phyloP scores from a whole-genome alignment of 306 rosid species.

The Sphenostylis stenocarpa region DNA sequence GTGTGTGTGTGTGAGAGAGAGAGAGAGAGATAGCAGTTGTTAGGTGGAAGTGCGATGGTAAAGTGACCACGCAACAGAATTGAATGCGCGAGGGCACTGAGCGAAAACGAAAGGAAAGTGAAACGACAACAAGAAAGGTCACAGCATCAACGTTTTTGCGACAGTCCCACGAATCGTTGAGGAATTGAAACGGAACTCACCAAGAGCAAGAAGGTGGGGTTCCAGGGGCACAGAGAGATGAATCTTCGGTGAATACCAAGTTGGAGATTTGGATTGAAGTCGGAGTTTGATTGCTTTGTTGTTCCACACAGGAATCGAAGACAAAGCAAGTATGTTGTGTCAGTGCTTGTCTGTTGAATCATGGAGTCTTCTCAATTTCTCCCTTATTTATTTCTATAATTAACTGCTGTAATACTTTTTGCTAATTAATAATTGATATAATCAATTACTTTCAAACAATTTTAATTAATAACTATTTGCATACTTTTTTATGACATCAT shows the following conservation, averaged over 20 bases:
- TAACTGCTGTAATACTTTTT: not conserved
- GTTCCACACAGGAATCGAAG: not conserved
- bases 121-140: conserved; percentile 39
- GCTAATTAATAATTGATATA: too few relatives aligned
- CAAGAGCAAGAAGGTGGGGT: not conserved
- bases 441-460: too few relatives aligned
- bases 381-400: not conserved
- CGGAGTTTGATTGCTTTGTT: not conserved
- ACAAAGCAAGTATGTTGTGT: not conserved
- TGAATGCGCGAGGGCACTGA: conserved; percentile 30
- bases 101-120: conserved; percentile 41
- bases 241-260: not conserved
- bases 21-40: conserved; percentile 42
- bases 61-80: conserved; percentile 62
- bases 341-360: not conserved
- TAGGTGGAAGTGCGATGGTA: conserved; percentile 51
- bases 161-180: conserved; percentile 24
- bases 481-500: too few relatives aligned
- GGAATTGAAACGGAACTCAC: conserved; percentile 42
- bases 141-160: not conserved
- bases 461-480: too few relatives aligned
- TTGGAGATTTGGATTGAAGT: not conserved
- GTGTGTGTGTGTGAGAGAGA: not conserved
- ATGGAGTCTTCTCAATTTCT: not conserved
- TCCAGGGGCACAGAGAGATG: not conserved